These are phyloP conservation scores for Teratosphaeria gauchensis DNA, from an alignment of 2,329 filamentous ascomycete genomes.

Conservation along the genomic window DNA sequence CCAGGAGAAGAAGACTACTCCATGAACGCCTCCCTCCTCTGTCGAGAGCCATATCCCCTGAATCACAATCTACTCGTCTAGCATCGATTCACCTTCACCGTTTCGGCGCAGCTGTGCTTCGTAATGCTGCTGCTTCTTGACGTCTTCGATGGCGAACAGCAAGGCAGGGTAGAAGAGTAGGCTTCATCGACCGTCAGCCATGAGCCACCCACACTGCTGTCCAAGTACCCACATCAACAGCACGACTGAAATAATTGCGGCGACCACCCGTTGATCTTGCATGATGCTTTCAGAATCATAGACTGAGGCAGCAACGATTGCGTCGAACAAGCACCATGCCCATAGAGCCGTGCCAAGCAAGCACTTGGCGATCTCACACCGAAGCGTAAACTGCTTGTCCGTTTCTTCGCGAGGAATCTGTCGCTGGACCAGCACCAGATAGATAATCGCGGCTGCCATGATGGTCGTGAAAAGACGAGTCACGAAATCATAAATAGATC, in stretches of 20 bases:
- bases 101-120: neutral
- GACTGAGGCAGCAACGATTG: neutral
- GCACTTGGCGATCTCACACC: neutral
- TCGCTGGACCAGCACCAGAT: neutral
- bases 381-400: neutral
- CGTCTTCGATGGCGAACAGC: neutral
- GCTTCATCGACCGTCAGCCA: neutral
- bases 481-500: neutral
- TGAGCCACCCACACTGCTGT: neutral
- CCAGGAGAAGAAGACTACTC: neutral
- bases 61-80: neutral
- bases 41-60: neutral
- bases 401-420: neutral
- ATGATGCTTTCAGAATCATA: neutral
- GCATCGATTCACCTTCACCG: neutral
- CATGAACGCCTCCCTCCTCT: neutral
- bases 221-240: neutral
- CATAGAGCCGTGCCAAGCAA: neutral
- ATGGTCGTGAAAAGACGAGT: neutral
- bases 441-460: neutral
- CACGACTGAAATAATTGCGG: neutral
- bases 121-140: neutral
- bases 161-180: neutral
- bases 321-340: neutral
- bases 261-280: neutral